Conservation (phyloP, 192 early-diverging fungal genomes). For the Mortierella antarctica region DNA sequence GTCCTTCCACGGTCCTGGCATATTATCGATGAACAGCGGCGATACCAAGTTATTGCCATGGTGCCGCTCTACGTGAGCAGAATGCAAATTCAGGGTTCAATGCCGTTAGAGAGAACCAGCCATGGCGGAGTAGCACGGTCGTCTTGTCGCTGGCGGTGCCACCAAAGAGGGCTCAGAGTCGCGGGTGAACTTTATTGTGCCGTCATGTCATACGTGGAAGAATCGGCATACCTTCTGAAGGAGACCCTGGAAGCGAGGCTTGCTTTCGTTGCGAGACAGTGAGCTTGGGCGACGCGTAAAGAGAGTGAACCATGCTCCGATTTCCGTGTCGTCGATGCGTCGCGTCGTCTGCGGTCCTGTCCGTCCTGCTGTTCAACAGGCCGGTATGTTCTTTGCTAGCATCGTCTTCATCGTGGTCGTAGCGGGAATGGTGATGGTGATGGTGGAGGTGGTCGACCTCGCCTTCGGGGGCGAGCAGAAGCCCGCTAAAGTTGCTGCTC, state of each 20-base stretch:
- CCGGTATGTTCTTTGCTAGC: slow-evolving; percentile 26
- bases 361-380: background rate
- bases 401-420: slow-evolving; percentile 31
- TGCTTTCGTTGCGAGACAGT: slow-evolving; percentile 12
- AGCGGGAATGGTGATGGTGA: background rate
- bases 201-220: no score
- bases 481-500: slow-evolving; percentile 7
- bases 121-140: background rate
- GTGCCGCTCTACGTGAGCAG: background rate
- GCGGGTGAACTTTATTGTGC: no score
- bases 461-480: background rate
- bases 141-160: background rate
- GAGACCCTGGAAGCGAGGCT: slow-evolving; percentile 24
- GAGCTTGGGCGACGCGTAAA: slow-evolving; percentile 33
- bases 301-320: slow-evolving; percentile 27
- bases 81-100: background rate
- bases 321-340: slow-evolving; percentile 12
- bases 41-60: background rate
- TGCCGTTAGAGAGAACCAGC: background rate
- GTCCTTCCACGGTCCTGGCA: slow-evolving; percentile 17
- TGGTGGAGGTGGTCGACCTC: background rate
- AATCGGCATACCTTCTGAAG: slow-evolving; percentile 1
- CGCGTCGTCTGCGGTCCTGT: background rate
- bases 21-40: slow-evolving; percentile 11
- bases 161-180: background rate